These are phyloP conservation scores for Mucor mucedo DNA, from an alignment of 371 early-diverging fungal species.

Conservation along the genomic window DNA sequence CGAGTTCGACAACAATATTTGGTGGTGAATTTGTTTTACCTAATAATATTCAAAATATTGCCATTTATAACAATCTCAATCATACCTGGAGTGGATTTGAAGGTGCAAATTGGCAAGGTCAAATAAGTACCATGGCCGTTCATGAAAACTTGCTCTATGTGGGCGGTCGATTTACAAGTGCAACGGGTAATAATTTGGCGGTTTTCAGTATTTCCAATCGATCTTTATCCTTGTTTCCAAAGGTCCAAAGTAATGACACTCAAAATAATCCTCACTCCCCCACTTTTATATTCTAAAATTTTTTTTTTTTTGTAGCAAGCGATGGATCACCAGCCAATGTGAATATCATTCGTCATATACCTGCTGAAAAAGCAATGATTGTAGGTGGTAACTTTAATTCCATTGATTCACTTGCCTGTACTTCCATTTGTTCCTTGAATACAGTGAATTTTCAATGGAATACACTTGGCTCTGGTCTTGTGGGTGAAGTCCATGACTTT, in stretches of 20 bases:
- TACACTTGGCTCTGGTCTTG: conserved; percentile 42
- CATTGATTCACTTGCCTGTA: conserved; percentile 53
- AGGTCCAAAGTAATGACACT: conserved; percentile 23
- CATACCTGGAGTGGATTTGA: conserved; percentile 45
- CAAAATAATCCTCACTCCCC: no score
- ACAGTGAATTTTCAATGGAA: conserved; percentile 45
- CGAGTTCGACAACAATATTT: conserved; percentile 32
- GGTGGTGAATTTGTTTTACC: conserved; percentile 47
- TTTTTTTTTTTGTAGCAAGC: conserved; percentile 11
- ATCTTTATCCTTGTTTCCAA: conserved; percentile 20
- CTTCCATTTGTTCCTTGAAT: conserved; percentile 49
- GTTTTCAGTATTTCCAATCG: conserved; percentile 33
- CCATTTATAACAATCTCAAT: conserved; percentile 45
- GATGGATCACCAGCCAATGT: conserved; percentile 43
- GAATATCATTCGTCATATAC: conserved; percentile 45
- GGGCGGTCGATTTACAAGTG: conserved; percentile 50
- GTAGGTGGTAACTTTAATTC: conserved; percentile 64
- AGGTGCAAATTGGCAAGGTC: conserved; percentile 46
- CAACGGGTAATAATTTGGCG: conserved; percentile 33
- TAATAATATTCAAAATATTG: conserved; percentile 44
- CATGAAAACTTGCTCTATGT: conserved; percentile 51
- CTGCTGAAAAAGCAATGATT: conserved; percentile 34
- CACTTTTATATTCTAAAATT: no score
- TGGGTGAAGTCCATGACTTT: conserved; percentile 55
- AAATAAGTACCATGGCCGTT: conserved; percentile 38